phyloP scores from a whole-genome alignment of 1,284 basidiomycete species.

The Cryptococcus sp. region DNA sequence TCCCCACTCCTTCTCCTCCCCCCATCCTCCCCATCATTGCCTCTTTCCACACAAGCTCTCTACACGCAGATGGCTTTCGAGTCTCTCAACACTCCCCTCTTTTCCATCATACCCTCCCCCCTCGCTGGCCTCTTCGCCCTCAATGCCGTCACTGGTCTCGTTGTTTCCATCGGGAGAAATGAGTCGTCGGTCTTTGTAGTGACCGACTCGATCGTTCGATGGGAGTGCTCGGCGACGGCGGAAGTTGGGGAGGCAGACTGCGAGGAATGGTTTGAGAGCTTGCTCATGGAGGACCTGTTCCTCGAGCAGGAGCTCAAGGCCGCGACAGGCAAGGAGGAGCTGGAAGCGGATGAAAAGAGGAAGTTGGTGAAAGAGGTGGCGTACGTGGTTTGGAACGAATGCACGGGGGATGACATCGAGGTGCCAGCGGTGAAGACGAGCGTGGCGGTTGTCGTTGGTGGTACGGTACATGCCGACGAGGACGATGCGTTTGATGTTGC shows the following conservation, averaged over 20 bases:
- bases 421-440: slow-evolving; percentile 27
- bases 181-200: slow-evolving; percentile 66
- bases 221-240: slow-evolving; percentile 60
- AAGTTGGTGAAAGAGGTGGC: slow-evolving; percentile 36
- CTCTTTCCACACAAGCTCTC: slow-evolving; percentile 61
- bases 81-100: slow-evolving; percentile 85
- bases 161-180: slow-evolving; percentile 78
- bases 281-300: slow-evolving; percentile 62
- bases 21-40: slow-evolving; percentile 55
- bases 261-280: slow-evolving; percentile 66
- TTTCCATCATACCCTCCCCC: slow-evolving; percentile 78
- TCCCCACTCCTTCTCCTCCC: slow-evolving; percentile 51
- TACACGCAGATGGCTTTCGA: slow-evolving; percentile 93
- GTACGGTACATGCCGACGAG: slow-evolving; percentile 55
- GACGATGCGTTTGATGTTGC: slow-evolving; percentile 68
- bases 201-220: slow-evolving; percentile 69
- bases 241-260: slow-evolving; percentile 71
- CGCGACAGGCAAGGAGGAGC: slow-evolving; percentile 53
- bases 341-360: slow-evolving; percentile 27
- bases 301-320: slow-evolving; percentile 60
- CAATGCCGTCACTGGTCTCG: slow-evolving; percentile 71
- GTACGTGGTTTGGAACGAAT: slow-evolving; percentile 39
- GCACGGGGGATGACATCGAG: slow-evolving; percentile 44
- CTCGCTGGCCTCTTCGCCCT: slow-evolving; percentile 79
- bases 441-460: slow-evolving; percentile 19